These are phyloP conservation scores for Neurospora sp. DNA, from an alignment of 495 filamentous ascomycete species.

Conservation along the genomic window DNA sequence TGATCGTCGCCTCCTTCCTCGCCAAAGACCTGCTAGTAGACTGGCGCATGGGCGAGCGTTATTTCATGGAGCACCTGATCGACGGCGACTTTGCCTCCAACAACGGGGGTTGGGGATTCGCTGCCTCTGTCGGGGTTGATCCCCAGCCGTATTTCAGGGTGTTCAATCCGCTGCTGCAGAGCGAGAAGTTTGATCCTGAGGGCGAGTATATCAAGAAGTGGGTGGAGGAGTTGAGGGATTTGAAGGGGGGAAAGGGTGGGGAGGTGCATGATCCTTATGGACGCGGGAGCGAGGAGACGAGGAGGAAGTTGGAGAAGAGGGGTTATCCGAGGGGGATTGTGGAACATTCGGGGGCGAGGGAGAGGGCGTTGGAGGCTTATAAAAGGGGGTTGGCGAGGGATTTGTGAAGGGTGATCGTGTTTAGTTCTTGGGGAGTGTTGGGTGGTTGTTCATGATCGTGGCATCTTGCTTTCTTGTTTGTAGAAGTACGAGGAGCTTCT, in stretches of 20 bases:
- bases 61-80: conserved; percentile 81
- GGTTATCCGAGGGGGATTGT: conserved; percentile 72
- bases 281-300: conserved; percentile 45
- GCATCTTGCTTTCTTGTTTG: neutral
- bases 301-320: conserved; percentile 47
- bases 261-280: conserved; percentile 67
- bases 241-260: conserved; percentile 36
- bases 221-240: conserved; percentile 55
- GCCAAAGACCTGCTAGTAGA: conserved; percentile 80
- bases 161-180: conserved; percentile 81
- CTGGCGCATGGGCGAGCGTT: conserved; percentile 82
- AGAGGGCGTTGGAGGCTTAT: conserved; percentile 59
- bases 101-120: conserved; percentile 88
- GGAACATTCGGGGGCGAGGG: conserved; percentile 57
- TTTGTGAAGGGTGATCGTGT: neutral
- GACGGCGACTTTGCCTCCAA: conserved; percentile 92
- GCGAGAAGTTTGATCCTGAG: conserved; percentile 67
- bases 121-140: conserved; percentile 70
- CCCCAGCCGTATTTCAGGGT: conserved; percentile 89
- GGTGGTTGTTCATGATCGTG: neutral
- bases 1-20: conserved; percentile 82
- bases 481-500: neutral
- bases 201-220: conserved; percentile 64
- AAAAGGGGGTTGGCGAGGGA: conserved; percentile 39
- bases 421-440: neutral